phyloP scores from a whole-genome alignment of 1,139 yeast species.

The Spathaspora jeffriesii region DNA sequence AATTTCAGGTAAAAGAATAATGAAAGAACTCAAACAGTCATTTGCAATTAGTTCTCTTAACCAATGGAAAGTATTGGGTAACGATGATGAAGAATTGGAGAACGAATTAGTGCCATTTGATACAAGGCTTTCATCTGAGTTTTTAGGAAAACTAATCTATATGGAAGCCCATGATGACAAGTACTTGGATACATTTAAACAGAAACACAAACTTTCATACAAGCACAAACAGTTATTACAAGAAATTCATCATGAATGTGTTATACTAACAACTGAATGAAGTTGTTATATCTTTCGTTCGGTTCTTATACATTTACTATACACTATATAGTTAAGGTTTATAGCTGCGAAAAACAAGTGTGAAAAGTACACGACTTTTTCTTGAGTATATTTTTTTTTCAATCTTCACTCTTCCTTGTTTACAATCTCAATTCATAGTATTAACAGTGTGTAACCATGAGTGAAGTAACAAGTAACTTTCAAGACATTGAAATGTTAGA shows the following conservation, averaged over 20 bases:
- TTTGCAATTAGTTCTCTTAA: neutral
- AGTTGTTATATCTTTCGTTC: too few species aligned
- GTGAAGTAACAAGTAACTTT: neutral
- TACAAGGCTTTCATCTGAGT: neutral
- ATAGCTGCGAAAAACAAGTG: neutral
- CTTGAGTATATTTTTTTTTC: neutral
- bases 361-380: neutral
- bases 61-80: neutral
- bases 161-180: neutral
- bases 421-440: neutral
- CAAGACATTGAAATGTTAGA: conserved; percentile 49
- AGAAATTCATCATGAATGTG: neutral
- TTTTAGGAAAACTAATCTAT: neutral
- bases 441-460: neutral
- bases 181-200: neutral
- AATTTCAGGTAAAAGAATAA: neutral
- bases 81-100: neutral
- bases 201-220: neutral
- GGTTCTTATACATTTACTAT: too few species aligned
- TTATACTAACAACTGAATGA: too few species aligned
- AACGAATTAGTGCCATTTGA: neutral
- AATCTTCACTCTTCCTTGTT: neutral
- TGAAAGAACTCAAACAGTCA: neutral
- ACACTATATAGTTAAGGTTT: neutral
- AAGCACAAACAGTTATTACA: neutral